Evolutionary conservation across 169 alveolate genomes (phyloP), one percentile per base, ranked within the genome.

Genomic region (Amoebophrya sp.): DNA sequence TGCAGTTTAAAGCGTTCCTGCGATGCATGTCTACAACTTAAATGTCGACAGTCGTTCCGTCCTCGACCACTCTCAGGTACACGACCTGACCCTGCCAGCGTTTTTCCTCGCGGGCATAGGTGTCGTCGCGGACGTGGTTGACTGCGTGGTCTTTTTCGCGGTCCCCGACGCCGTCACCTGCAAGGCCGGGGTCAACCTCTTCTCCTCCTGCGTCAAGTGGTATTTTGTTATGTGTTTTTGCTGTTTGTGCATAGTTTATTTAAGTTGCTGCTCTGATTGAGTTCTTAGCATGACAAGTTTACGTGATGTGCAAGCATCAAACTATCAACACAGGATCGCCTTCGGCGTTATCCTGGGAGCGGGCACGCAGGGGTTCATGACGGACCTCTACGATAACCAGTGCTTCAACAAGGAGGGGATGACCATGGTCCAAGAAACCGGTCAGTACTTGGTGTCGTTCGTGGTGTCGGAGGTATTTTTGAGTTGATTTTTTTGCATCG

Each of bases 371-470:
- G 35, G 32, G 39, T 66, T 66, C 18, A 66, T 66, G 83, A 66
- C 83, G 83, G 83, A 66, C 10, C 32, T 66, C 35, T 66, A 66
- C 83, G 83, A 66, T n/a, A 66, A 66, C 35, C 83, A 66, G 83
- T 66, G 83, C 83, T 66, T 66, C 83, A 66, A 66, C 83, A 66
- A 66, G 32, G 83, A 66, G 83, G 83, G 83, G 35, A 66, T 66
- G 83, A 66, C 83, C 38, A 66, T 66, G 83, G 83, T 66, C 35
- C 83, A 66, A 25, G 83, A 18, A 66, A 66, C 83, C 32, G 83
- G 83, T 3, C 83, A 66, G 35, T 66, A 12, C 35, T 25, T 66
- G 29, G 83, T 66, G 35, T 25, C 38, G 7, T 66, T 66, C 83
- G 83, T 66, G 32, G 83, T 66, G 7, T 66, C 83, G 35, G 83